These are phyloP conservation scores for Solanum acaule DNA, from an alignment of 257 asterid genomes.

Conservation along the genomic window DNA sequence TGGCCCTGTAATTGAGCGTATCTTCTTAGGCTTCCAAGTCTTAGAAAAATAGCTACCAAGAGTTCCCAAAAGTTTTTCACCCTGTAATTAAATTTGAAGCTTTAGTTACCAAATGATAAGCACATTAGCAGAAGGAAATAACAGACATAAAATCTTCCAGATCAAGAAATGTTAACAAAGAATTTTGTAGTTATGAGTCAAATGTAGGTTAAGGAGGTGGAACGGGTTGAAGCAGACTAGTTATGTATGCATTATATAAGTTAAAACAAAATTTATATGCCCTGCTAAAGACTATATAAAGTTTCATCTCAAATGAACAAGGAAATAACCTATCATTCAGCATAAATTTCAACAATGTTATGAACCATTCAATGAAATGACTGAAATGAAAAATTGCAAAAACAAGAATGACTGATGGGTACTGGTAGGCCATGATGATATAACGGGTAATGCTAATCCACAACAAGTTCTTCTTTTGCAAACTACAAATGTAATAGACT, in stretches of 20 bases:
- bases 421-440: neutral
- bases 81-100: constrained; percentile 35
- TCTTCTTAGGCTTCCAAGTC: constrained; percentile 94
- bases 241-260: neutral
- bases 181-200: neutral
- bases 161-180: neutral
- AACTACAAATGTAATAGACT: neutral
- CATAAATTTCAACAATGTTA: neutral
- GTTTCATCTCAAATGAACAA: neutral
- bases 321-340: neutral
- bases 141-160: neutral
- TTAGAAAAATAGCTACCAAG: constrained; percentile 88
- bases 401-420: neutral
- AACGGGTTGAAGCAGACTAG: neutral
- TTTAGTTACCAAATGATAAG: neutral
- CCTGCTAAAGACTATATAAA: neutral
- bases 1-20: constrained; percentile 69
- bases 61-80: constrained; percentile 91
- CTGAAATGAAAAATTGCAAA: neutral
- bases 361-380: neutral
- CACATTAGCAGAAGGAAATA: neutral
- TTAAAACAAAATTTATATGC: neutral
- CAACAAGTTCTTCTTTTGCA: neutral
- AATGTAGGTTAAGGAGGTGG: neutral
- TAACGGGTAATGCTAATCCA: neutral